phyloP scores from a whole-genome alignment of 441 rosid species.

The Euphorbia schlechtendalii region DNA sequence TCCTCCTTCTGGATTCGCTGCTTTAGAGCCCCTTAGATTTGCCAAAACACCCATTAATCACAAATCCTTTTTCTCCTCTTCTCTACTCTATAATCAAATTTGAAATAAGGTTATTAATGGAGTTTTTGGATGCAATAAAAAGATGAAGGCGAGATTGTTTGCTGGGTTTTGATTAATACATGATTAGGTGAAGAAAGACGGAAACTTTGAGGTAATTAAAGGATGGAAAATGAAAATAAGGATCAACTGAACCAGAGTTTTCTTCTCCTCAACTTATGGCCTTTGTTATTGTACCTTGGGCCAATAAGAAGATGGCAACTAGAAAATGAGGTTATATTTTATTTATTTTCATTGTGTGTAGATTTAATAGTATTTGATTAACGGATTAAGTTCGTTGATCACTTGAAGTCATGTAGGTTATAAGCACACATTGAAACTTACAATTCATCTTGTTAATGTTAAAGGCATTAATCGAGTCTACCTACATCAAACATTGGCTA shows the following conservation, averaged over 20 bases:
- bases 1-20: slow-evolving; percentile 33
- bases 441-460: too few species aligned
- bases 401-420: too few species aligned
- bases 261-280: not conserved
- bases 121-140: not conserved
- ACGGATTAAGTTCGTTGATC: too few species aligned
- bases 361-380: too few species aligned
- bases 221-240: not conserved
- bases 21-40: slow-evolving; percentile 49
- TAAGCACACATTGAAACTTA: too few species aligned
- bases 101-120: not conserved
- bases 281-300: too few species aligned
- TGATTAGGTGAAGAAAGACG: too few species aligned
- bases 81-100: not conserved
- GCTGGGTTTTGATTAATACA: not conserved
- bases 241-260: not conserved
- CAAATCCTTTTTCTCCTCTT: not conserved
- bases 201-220: too few species aligned
- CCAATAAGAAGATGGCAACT: slow-evolving; percentile 5
- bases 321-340: not conserved
- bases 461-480: too few species aligned
- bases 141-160: not conserved
- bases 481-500: too few species aligned
- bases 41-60: slow-evolving; percentile 45
- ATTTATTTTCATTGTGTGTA: too few species aligned